phyloP scores from a whole-genome alignment of 306 rosid genomes.

The Parietaria judaica region DNA sequence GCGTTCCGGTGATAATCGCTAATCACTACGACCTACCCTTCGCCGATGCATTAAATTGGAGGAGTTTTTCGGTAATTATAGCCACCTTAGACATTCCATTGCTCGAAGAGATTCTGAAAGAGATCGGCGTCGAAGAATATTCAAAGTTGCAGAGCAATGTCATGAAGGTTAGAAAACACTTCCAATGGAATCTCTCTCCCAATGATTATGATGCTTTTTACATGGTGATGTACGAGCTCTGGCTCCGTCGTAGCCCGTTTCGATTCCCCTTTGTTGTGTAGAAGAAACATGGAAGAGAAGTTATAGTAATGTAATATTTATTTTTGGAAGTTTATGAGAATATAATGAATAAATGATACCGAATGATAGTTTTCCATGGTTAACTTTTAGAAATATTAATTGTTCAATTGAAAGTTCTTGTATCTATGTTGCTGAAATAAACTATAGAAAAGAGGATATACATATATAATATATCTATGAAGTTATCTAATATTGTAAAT shows the following conservation, averaged over 20 bases:
- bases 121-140: slow-evolving; percentile 40
- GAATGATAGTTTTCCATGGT: no score
- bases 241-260: slow-evolving; percentile 69
- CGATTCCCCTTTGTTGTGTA: slow-evolving; percentile 16
- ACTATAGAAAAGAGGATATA: no score
- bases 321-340: no score
- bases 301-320: neutral
- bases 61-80: slow-evolving; percentile 53
- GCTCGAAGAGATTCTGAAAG: slow-evolving; percentile 52
- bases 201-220: slow-evolving; percentile 61
- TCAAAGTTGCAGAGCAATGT: slow-evolving; percentile 41
- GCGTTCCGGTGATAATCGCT: slow-evolving; percentile 73
- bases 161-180: slow-evolving; percentile 62
- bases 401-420: no score
- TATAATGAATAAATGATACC: no score
- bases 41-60: slow-evolving; percentile 63
- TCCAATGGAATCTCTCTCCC: slow-evolving; percentile 69
- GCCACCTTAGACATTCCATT: slow-evolving; percentile 52
- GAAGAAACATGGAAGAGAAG: neutral
- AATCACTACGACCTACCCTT: slow-evolving; percentile 82
- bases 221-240: slow-evolving; percentile 79
- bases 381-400: no score
- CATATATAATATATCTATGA: no score
- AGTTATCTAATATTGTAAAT: no score
- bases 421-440: no score